phyloP scores from a whole-genome alignment of 805 yeast genomes.

The Clavispora phyllophila region DNA sequence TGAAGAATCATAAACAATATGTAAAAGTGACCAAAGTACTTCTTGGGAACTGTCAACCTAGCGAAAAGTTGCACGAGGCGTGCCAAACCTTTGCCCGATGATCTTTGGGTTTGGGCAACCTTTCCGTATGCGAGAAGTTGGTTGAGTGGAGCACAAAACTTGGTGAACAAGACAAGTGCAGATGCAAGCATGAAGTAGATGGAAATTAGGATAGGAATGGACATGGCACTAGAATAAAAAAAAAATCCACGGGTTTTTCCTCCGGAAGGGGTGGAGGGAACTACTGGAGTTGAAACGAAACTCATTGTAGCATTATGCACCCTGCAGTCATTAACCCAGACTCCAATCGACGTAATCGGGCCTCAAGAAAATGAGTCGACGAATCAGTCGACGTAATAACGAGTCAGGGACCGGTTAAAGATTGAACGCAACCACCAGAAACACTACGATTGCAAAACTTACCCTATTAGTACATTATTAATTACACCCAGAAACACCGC shows the following conservation, averaged over 20 bases:
- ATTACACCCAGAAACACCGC: not conserved
- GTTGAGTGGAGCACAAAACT: conserved; percentile 1
- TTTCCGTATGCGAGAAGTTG: conserved; percentile 13
- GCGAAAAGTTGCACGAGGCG: conserved; percentile 3
- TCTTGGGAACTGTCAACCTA: conserved; percentile 51
- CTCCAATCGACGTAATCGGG: too few species aligned
- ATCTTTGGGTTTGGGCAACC: conserved; percentile 3
- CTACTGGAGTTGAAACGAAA: too few species aligned
- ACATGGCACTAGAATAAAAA: not conserved
- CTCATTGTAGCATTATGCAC: too few species aligned
- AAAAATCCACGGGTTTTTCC: too few species aligned
- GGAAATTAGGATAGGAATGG: not conserved
- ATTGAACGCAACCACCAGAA: too few species aligned
- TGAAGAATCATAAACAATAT: conserved; percentile 33
- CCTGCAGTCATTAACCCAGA: too few species aligned
- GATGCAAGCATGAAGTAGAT: not conserved
- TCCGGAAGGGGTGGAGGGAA: too few species aligned
- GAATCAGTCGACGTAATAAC: too few species aligned
- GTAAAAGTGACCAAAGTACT: conserved; percentile 62
- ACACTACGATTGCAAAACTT: not conserved
- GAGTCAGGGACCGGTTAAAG: too few species aligned
- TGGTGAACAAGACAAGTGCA: not conserved
- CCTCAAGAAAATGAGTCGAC: too few species aligned
- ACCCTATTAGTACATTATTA: not conserved
- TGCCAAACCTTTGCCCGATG: not conserved